Evolutionary conservation across 306 rosid species (phyloP).

Genomic region (Casuarina glauca): DNA sequence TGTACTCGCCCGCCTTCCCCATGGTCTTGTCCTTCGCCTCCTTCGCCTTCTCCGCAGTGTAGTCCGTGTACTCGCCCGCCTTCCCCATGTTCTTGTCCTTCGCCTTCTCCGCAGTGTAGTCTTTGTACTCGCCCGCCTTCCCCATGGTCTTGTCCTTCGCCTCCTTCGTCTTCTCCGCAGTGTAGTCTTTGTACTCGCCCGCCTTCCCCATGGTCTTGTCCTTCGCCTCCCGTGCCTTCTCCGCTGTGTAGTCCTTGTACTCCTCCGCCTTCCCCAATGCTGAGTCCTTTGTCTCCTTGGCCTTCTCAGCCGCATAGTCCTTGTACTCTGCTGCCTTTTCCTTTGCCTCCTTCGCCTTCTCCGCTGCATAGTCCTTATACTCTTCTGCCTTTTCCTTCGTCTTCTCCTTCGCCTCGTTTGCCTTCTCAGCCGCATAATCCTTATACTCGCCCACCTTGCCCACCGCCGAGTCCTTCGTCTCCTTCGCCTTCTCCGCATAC

Average conservation of each 20-base stretch:
- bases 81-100: slow-evolving; percentile 33
- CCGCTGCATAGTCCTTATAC: slow-evolving; percentile 19
- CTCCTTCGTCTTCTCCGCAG: slow-evolving; percentile 32
- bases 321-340: slow-evolving; percentile 39
- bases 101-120: slow-evolving; percentile 28
- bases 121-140: slow-evolving; percentile 35
- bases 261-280: slow-evolving; percentile 33
- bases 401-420: slow-evolving; percentile 35
- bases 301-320: slow-evolving; percentile 32
- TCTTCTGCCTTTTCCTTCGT: slow-evolving; percentile 32
- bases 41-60: slow-evolving; percentile 29
- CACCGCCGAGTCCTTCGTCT: slow-evolving; percentile 27
- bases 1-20: slow-evolving; percentile 33
- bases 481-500: slow-evolving; percentile 33
- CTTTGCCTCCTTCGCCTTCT: slow-evolving; percentile 39
- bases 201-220: slow-evolving; percentile 30
- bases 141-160: slow-evolving; percentile 25
- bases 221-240: slow-evolving; percentile 36
- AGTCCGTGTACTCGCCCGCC: slow-evolving; percentile 32
- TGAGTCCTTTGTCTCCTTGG: slow-evolving; percentile 33
- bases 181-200: slow-evolving; percentile 27
- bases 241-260: slow-evolving; percentile 27
- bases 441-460: slow-evolving; percentile 32
- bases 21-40: slow-evolving; percentile 30
- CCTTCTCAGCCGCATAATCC: slow-evolving; percentile 29